Base-by-base conservation (phyloP, 2,329 filamentous ascomycete species). In the Aurifilum marmelostoma region DNA sequence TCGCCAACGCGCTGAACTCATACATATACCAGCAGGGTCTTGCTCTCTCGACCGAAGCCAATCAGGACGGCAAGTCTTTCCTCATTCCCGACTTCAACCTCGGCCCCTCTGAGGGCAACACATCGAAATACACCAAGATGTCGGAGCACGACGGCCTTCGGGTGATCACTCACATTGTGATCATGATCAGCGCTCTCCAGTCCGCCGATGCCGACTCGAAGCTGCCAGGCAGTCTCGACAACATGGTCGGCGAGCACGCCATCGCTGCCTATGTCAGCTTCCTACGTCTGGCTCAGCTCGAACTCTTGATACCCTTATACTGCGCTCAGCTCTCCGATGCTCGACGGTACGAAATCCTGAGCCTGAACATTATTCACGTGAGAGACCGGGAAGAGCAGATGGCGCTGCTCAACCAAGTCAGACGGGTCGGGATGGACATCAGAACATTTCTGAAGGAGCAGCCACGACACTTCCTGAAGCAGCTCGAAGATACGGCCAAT, bases 301-400 rank as follows among this genome's bases (percentile, higher is more conserved):
- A 91, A 69, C 90, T 95, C 71, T 81, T 96, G 56, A 91, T 97
- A 67, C 94, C 96, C 0, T 83, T 97, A 0, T 99, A 99, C 78
- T 94, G 92, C 71, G 93, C 93, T 11, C 90, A 93, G 74, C 83
- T 99, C 16, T 84, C 88, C 12, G 81, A 84, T 8, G 82, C 88
- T 16, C 86, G 91, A 71, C 85, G 87, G 71, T 89, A 93, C 73
- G 86, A 89, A 67, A 90, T 91, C 21, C 84, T 99, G 63, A 92
- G 91, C 68, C 87, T 88, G 65, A 91, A 97, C 67, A 82, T 97
- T 67, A 90, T 94, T 63, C 88, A 92, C 60, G 86, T 97, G 67
- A 85, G 86, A 37, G 87, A 92, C 58, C 79, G 83, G 9, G 83
- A 87, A 9, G 88, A 91, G 70, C 90, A 94, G 73, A 79, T 88